Conservation (phyloP, 2,329 filamentous ascomycete genomes). For the Rhynchosporium agropyri region DNA sequence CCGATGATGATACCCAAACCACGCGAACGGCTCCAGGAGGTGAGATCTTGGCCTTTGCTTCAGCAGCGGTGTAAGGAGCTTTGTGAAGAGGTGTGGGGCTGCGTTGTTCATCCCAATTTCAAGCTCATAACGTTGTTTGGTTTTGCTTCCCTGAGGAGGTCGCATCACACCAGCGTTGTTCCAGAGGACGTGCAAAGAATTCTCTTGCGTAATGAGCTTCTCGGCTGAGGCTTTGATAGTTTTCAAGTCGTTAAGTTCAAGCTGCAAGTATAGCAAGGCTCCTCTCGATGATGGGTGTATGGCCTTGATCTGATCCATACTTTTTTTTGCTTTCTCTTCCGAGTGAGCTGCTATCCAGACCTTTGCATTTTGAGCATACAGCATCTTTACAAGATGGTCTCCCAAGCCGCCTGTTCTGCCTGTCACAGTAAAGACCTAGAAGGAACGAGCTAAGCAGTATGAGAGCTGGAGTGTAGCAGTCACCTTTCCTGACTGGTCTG, state of each 20-base stretch:
- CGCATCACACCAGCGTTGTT: slow-evolving; percentile 46
- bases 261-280: slow-evolving; percentile 42
- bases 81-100: slow-evolving; percentile 43
- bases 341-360: slow-evolving; percentile 49
- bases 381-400: slow-evolving; percentile 43
- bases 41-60: slow-evolving; percentile 33
- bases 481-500: slow-evolving; percentile 23
- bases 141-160: slow-evolving; percentile 30
- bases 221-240: slow-evolving; percentile 45
- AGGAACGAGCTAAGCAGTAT: neutral
- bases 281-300: slow-evolving; percentile 39
- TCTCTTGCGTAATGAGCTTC: slow-evolving; percentile 43
- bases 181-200: slow-evolving; percentile 46
- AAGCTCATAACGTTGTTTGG: slow-evolving; percentile 42
- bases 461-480: neutral
- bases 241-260: slow-evolving; percentile 45
- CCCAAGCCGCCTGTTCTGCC: slow-evolving; percentile 45
- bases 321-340: slow-evolving; percentile 43
- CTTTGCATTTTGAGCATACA: slow-evolving; percentile 46
- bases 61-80: slow-evolving; percentile 42
- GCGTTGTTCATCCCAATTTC: slow-evolving; percentile 44
- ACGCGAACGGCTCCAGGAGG: slow-evolving; percentile 37
- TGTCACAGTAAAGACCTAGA: slow-evolving; percentile 43
- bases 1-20: slow-evolving; percentile 41
- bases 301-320: slow-evolving; percentile 45